Percentiles rank a stretch among this genome's conserved stretches.
Conservation (phyloP, 495 filamentous ascomycete species). For the Sporormia fimetaria region DNA sequence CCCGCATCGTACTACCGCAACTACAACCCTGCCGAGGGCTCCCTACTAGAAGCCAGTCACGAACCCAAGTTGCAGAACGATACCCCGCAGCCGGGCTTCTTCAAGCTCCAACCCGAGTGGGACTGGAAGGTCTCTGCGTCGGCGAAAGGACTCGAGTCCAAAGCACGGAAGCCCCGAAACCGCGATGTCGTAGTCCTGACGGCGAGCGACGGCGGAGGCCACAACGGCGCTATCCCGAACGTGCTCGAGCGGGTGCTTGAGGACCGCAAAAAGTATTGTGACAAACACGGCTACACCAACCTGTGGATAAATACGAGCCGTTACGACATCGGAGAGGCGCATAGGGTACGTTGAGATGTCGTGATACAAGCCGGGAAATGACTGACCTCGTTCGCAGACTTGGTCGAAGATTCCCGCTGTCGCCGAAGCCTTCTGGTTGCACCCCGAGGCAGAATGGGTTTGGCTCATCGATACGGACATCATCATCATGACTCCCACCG, state of each 20-base stretch:
- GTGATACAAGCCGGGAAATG: not conserved
- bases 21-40: constrained; percentile 4
- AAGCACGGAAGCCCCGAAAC: constrained; percentile 5
- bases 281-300: constrained; percentile 32
- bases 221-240: constrained; percentile 33
- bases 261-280: constrained; percentile 31
- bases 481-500: constrained; percentile 32
- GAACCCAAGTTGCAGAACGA: constrained; percentile 9
- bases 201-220: constrained; percentile 33
- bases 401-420: constrained; percentile 35
- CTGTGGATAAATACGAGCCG: constrained; percentile 34
- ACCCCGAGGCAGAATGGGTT: constrained; percentile 33
- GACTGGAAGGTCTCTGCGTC: constrained; percentile 16
- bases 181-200: constrained; percentile 32
- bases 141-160: constrained; percentile 25
- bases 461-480: constrained; percentile 36
- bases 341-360: constrained; percentile 10
- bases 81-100: constrained; percentile 17
- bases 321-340: constrained; percentile 29
- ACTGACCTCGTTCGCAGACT: constrained; percentile 9
- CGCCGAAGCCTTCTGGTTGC: constrained; percentile 29
- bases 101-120: constrained; percentile 20
- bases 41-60: no score
- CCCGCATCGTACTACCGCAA: constrained; percentile 12
- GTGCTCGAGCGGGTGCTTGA: constrained; percentile 25